phyloP scores from a whole-genome alignment of 2,329 filamentous ascomycete genomes.

The Sporothrix luriei region DNA sequence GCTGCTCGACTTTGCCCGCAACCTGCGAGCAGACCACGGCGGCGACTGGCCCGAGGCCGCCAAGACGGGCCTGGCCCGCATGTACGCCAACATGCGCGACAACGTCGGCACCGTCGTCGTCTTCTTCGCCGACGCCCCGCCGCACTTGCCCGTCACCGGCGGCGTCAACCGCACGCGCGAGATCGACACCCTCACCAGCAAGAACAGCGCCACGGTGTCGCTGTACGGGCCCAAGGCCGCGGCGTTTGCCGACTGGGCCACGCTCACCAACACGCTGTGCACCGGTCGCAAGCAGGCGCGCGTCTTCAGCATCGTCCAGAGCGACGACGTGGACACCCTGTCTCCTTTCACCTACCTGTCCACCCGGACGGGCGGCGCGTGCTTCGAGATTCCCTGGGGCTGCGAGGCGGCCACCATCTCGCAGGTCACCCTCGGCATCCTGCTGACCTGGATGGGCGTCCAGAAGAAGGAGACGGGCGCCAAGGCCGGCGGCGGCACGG shows the following conservation, averaged over 20 bases:
- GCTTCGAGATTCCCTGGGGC: constrained; percentile 41
- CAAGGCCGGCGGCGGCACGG: constrained; percentile 30
- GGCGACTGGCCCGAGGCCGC: constrained; percentile 52
- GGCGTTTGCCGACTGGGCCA: constrained; percentile 51
- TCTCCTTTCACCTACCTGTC: constrained; percentile 49
- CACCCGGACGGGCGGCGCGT: constrained; percentile 47
- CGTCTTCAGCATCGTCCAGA: constrained; percentile 49
- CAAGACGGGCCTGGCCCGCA: constrained; percentile 53
- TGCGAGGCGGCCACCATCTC: constrained; percentile 43
- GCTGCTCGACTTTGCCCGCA: constrained; percentile 45
- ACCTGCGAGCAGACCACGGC: constrained; percentile 43
- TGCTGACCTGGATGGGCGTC: constrained; percentile 51
- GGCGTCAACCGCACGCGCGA: constrained; percentile 42
- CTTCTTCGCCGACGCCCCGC: constrained; percentile 48
- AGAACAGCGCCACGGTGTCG: not conserved
- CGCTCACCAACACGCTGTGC: constrained; percentile 43
- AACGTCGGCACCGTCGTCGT: constrained; percentile 55
- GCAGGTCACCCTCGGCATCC: constrained; percentile 47
- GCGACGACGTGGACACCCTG: constrained; percentile 35
- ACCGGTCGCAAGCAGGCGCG: constrained; percentile 46
- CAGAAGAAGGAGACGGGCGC: constrained; percentile 37
- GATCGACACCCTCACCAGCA: constrained; percentile 35
- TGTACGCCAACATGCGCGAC: constrained; percentile 51
- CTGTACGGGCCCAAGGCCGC: constrained; percentile 43
- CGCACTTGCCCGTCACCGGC: constrained; percentile 31